Evolutionary conservation across 2,329 filamentous ascomycete species (phyloP), one percentile per base, ranked within the genome.

Genomic region (Xylaria multiplex): DNA sequence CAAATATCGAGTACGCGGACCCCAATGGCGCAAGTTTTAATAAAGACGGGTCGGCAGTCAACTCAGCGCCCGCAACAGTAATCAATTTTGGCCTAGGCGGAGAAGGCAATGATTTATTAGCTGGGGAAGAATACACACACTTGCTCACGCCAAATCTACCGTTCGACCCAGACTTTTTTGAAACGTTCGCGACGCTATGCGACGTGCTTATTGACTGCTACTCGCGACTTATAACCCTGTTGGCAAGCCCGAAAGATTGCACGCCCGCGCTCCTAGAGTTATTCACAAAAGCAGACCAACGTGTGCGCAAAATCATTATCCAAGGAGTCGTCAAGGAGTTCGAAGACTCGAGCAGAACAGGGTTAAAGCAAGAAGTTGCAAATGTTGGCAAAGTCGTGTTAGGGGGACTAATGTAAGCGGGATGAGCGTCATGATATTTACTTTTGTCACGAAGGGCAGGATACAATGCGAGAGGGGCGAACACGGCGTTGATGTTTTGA

Each of bases 131-230:
- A 74, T 99, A 97, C 78, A 88, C 89, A 0, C 90, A 95, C 77
- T 84, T 99, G 1, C 85, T 97, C 22, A 98, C 95, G n/a, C 96
- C 96, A 0, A 91, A 90, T 16, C 81, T 99, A 54, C 96, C 96
- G 0, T 99, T 99, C 76, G 94, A 98, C 70, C 96, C 96, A 0
- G 96, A 99, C 79, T 99, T 97, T 75, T 96, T 95, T 78, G 93
- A 96, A 81, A 97, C 94, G 0, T 98, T 98, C 81, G 91, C 93
- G 14, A 97, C 96, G 13, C 84, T 99, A 6, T 98, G 96, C 81
- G 96, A 99, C 76, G 93, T 97, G 2, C 82, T 99, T 67, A 96
- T 97, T 73, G 96, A 98, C 78, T 93, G 90, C 75, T 99, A 99
- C 80, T 89, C 89, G 42, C 88, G 90, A 61, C 87, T 99, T 32